phyloP scores from a whole-genome alignment of 2,329 filamentous ascomycete species.

The Alternaria panax region DNA sequence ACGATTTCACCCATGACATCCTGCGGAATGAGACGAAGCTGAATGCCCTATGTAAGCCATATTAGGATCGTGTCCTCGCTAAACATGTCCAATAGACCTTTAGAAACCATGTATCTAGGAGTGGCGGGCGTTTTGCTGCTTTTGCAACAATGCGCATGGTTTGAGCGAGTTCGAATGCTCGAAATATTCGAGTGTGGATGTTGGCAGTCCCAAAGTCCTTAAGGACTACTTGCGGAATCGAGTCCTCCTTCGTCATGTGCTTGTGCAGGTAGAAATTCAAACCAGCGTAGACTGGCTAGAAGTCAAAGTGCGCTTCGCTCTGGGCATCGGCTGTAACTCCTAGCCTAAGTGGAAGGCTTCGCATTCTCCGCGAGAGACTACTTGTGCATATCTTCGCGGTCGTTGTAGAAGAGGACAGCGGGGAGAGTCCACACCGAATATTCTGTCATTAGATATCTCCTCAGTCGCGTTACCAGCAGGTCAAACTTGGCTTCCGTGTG shows the following conservation, averaged over 20 bases:
- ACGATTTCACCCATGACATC: slow-evolving; percentile 3
- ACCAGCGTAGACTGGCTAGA: not conserved
- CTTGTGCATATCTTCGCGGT: not conserved
- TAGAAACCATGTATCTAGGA: slow-evolving; percentile 2
- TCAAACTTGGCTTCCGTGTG: slow-evolving; percentile 15
- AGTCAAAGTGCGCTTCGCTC: not conserved
- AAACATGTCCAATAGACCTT: not conserved
- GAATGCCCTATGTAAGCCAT: slow-evolving; percentile 3
- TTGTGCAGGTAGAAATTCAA: slow-evolving; percentile 2
- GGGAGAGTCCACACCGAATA: slow-evolving; percentile 6
- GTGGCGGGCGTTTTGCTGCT: not conserved
- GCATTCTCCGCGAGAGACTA: not conserved
- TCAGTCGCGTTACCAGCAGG: slow-evolving; percentile 8
- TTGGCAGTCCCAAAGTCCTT: not conserved
- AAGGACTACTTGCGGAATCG: not conserved
- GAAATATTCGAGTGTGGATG: not conserved
- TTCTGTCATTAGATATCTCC: not conserved
- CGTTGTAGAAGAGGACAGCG: not conserved
- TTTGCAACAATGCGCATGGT: not conserved
- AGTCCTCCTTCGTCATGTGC: not conserved
- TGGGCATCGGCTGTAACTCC: not conserved
- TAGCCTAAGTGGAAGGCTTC: not conserved
- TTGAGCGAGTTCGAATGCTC: not conserved
- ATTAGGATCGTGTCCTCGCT: not conserved
- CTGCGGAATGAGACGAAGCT: slow-evolving; percentile 6